phyloP scores from a whole-genome alignment of 768 basidiomycete species.

The Scleroderma citrinum region DNA sequence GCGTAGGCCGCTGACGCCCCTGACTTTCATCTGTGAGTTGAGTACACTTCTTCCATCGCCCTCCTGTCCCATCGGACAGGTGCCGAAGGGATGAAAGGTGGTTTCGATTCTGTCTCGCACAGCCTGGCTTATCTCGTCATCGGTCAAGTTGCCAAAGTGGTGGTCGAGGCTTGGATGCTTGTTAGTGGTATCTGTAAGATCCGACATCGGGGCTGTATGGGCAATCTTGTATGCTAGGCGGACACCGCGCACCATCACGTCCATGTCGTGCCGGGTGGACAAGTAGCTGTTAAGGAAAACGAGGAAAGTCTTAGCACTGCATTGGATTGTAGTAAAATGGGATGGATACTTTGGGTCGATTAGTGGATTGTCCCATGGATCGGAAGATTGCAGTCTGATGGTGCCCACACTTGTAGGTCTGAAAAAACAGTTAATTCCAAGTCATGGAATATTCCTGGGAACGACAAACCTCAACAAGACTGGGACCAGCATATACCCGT shows the following conservation, averaged over 20 bases:
- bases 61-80: constrained; percentile 32
- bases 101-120: constrained; percentile 34
- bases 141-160: constrained; percentile 26
- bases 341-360: constrained; percentile 38
- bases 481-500: constrained; percentile 14
- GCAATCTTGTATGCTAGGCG: constrained; percentile 33
- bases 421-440: neutral
- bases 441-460: neutral
- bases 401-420: constrained; percentile 43
- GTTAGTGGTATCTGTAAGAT: constrained; percentile 29
- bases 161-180: constrained; percentile 33
- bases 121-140: constrained; percentile 30
- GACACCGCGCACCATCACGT: constrained; percentile 36
- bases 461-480: constrained; percentile 21
- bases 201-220: constrained; percentile 33
- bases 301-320: too few relatives aligned
- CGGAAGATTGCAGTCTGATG: constrained; percentile 33
- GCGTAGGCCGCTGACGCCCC: constrained; percentile 37
- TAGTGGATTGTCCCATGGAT: constrained; percentile 37
- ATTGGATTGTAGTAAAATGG: constrained; percentile 12
- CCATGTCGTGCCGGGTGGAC: constrained; percentile 34
- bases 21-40: constrained; percentile 37
- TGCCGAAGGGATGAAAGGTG: constrained; percentile 39
- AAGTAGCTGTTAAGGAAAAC: constrained; percentile 34
- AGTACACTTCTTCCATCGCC: constrained; percentile 38